phyloP scores from a whole-genome alignment of 176 grass and related monocot species.

The Raddia distichophylla region DNA sequence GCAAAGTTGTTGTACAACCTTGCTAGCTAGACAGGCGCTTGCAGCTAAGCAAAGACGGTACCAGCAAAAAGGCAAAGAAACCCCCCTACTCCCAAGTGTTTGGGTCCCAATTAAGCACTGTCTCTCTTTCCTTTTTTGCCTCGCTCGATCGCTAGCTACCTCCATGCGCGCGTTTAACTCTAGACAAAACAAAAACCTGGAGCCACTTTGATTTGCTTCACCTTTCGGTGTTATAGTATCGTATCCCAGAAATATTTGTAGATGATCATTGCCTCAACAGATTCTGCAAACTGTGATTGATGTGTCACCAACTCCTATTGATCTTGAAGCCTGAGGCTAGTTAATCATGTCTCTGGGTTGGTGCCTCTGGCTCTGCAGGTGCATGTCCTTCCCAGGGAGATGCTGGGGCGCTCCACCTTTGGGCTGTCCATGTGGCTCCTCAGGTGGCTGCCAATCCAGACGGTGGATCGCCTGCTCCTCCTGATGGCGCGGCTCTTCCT shows the following conservation, averaged over 20 bases:
- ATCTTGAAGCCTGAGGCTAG: neutral
- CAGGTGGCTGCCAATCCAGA: conserved; percentile 43
- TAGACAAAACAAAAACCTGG: conserved; percentile 30
- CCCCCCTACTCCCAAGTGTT: conserved; percentile 38
- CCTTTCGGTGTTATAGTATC: conserved; percentile 35
- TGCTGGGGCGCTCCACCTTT: conserved; percentile 80
- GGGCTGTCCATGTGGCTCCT: conserved; percentile 67
- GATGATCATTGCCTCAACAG: neutral
- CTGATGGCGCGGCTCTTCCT: conserved; percentile 48
- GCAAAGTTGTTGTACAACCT: conserved; percentile 46
- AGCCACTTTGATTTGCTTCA: conserved; percentile 27
- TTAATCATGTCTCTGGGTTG: neutral
- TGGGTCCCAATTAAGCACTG: conserved; percentile 32
- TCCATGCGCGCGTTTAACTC: conserved; percentile 16
- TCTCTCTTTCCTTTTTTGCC: neutral
- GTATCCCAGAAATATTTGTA: neutral
- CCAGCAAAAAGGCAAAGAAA: conserved; percentile 33
- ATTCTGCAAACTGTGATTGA: conserved; percentile 35
- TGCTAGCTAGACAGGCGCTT: conserved; percentile 1
- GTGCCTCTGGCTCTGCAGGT: conserved; percentile 57
- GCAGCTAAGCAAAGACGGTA: conserved; percentile 46
- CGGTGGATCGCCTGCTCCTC: conserved; percentile 70
- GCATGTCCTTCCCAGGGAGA: conserved; percentile 81
- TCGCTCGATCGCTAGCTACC: neutral
- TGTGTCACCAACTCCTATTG: neutral